Percentiles rank a stretch among this genome's conserved stretches.
These are phyloP conservation scores for Musa schizocarpa DNA, from an alignment of 176 grass and related monocot genomes.

Conservation along the genomic window DNA sequence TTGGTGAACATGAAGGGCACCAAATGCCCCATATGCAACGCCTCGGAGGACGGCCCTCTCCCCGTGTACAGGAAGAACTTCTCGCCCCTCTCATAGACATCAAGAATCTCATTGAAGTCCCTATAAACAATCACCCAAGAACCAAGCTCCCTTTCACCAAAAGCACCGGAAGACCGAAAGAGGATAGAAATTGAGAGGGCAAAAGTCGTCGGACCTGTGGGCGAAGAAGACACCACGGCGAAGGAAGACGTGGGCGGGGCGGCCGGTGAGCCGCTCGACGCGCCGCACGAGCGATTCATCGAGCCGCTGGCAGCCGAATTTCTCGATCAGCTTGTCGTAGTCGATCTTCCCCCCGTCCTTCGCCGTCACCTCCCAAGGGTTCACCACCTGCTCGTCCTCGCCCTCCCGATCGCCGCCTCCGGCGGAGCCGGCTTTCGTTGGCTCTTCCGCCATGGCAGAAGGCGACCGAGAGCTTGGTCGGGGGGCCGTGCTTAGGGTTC, in stretches of 20 bases:
- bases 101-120: conserved; percentile 67
- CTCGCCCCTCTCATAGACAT: conserved; percentile 62
- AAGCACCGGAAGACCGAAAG: neutral
- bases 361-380: conserved; percentile 88
- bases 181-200: neutral
- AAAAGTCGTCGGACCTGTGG: conserved; percentile 36
- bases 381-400: conserved; percentile 62
- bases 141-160: neutral
- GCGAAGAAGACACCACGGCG: conserved; percentile 87
- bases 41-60: conserved; percentile 81
- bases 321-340: conserved; percentile 94
- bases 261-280: conserved; percentile 44
- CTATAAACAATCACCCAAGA: conserved; percentile 24
- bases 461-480: neutral
- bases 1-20: conserved; percentile 98
- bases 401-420: neutral
- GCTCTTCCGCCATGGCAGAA: conserved; percentile 9
- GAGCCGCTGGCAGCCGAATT: conserved; percentile 81
- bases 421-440: conserved; percentile 2
- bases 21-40: conserved; percentile 79
- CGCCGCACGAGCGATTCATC: conserved; percentile 41
- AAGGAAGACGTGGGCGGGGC: conserved; percentile 60
- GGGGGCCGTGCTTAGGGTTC: neutral
- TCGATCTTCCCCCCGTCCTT: conserved; percentile 64
- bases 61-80: conserved; percentile 92